Percentiles rank a stretch among this genome's conserved stretches.
Evolutionary conservation across 306 rosid species (phyloP).

Genomic region (Vigna mungo): DNA sequence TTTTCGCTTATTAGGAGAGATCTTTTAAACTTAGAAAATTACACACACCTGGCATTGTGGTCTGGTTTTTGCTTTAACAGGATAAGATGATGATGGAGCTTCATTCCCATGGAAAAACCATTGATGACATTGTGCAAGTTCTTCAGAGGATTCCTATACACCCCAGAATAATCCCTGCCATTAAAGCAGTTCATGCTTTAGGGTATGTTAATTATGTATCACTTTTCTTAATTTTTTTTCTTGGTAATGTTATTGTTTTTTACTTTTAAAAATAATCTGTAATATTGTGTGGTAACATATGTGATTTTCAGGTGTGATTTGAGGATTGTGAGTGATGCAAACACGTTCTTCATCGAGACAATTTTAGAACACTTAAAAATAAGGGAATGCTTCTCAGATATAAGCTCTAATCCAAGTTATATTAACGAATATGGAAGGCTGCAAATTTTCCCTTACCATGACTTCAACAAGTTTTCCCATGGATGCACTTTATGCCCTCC

Average conservation of each 20-base stretch:
- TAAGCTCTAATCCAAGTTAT: slow-evolving; percentile 69
- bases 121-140: slow-evolving; percentile 54
- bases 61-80: slow-evolving; percentile 45
- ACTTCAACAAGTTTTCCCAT: slow-evolving; percentile 57
- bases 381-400: slow-evolving; percentile 69
- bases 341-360: slow-evolving; percentile 72
- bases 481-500: slow-evolving; percentile 69
- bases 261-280: neutral
- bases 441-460: slow-evolving; percentile 57
- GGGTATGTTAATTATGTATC: slow-evolving; percentile 51
- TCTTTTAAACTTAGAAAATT: no score
- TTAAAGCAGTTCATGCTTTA: slow-evolving; percentile 59
- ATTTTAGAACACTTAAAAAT: slow-evolving; percentile 67
- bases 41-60: neutral
- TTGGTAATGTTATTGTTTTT: neutral
- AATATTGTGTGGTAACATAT: neutral
- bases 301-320: slow-evolving; percentile 67
- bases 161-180: slow-evolving; percentile 61
- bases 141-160: slow-evolving; percentile 61
- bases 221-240: neutral
- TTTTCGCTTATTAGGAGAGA: no score
- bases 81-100: slow-evolving; percentile 81
- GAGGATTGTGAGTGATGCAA: slow-evolving; percentile 89
- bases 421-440: slow-evolving; percentile 65
- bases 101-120: slow-evolving; percentile 60